These are phyloP conservation scores for Boletellus sp. DNA, from an alignment of 768 basidiomycete species.

Conservation along the genomic window DNA sequence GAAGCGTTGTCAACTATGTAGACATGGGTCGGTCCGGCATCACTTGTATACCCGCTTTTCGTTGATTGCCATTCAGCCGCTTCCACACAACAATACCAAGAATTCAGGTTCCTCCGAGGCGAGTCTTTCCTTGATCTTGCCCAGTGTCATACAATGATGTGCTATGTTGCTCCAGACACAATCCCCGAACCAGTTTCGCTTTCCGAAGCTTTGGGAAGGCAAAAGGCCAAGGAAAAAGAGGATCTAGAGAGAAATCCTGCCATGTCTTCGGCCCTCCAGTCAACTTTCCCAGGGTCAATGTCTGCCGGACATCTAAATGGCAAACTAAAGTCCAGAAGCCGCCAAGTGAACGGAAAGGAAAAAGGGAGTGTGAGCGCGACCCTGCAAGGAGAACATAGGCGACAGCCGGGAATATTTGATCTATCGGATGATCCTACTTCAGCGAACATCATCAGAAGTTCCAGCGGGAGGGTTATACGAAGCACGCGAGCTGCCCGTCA, in stretches of 20 bases:
- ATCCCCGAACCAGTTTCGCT: constrained; percentile 62
- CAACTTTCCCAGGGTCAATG: constrained; percentile 23
- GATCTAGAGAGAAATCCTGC: constrained; percentile 60
- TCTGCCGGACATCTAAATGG: constrained; percentile 22
- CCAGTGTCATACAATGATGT: constrained; percentile 1
- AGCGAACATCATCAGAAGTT: constrained; percentile 25
- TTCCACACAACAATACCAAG: constrained; percentile 58
- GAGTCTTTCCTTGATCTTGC: constrained; percentile 2
- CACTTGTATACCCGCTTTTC: neutral
- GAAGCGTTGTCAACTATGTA: constrained; percentile 59
- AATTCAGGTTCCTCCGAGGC: constrained; percentile 74
- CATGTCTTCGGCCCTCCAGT: constrained; percentile 35
- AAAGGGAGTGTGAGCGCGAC: constrained; percentile 29
- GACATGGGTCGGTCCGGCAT: constrained; percentile 62
- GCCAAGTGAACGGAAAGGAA: constrained; percentile 35
- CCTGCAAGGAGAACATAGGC: constrained; percentile 23
- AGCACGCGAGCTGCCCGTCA: constrained; percentile 28
- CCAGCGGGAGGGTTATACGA: constrained; percentile 29
- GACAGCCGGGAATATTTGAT: constrained; percentile 17
- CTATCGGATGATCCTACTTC: constrained; percentile 18
- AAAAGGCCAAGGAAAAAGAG: constrained; percentile 50
- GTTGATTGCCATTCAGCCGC: constrained; percentile 40
- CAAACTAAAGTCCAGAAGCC: constrained; percentile 39
- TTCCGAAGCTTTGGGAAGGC: constrained; percentile 54
- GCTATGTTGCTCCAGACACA: constrained; percentile 44